Evolutionary conservation across 1,139 yeast genomes (phyloP).

Genomic region (Candida sanyaensis): DNA sequence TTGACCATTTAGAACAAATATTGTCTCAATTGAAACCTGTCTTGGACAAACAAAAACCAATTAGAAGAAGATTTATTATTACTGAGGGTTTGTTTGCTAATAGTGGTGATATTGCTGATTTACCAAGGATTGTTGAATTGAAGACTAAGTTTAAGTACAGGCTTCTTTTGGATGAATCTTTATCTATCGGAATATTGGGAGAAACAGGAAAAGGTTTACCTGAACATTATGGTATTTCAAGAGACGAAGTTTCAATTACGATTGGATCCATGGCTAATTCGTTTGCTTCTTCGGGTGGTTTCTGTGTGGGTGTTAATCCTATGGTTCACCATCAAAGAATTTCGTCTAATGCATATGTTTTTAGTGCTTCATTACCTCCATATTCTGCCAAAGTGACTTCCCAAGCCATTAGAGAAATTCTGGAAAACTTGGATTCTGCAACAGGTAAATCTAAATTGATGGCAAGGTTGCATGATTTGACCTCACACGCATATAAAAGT

Average conservation of each 20-base stretch:
- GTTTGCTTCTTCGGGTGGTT: slow-evolving; percentile 92
- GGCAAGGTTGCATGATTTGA: slow-evolving; percentile 26
- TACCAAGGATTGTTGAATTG: slow-evolving; percentile 69
- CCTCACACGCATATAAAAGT: slow-evolving; percentile 20
- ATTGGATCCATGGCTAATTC: slow-evolving; percentile 84
- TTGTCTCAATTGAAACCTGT: slow-evolving; percentile 65
- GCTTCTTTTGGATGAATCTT: slow-evolving; percentile 81
- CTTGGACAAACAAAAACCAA: slow-evolving; percentile 64
- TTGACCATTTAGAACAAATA: slow-evolving; percentile 74
- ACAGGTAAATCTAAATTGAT: slow-evolving; percentile 36
- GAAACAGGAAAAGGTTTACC: slow-evolving; percentile 81
- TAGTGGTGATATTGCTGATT: slow-evolving; percentile 78
- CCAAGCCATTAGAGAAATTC: slow-evolving; percentile 51
- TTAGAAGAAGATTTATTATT: slow-evolving; percentile 84
- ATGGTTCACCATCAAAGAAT: slow-evolving; percentile 84
- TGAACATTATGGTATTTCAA: slow-evolving; percentile 67
- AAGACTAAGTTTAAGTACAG: slow-evolving; percentile 84
- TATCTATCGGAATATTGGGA: slow-evolving; percentile 87
- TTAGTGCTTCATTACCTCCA: slow-evolving; percentile 94
- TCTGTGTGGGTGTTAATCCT: slow-evolving; percentile 81
- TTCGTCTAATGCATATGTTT: slow-evolving; percentile 86
- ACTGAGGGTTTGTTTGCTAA: slow-evolving; percentile 88
- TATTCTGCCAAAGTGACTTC: slow-evolving; percentile 79
- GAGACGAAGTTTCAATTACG: slow-evolving; percentile 75
- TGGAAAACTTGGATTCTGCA: slow-evolving; percentile 26